Conservation (phyloP, 768 basidiomycete species). For the Trametes cinnabarina region DNA sequence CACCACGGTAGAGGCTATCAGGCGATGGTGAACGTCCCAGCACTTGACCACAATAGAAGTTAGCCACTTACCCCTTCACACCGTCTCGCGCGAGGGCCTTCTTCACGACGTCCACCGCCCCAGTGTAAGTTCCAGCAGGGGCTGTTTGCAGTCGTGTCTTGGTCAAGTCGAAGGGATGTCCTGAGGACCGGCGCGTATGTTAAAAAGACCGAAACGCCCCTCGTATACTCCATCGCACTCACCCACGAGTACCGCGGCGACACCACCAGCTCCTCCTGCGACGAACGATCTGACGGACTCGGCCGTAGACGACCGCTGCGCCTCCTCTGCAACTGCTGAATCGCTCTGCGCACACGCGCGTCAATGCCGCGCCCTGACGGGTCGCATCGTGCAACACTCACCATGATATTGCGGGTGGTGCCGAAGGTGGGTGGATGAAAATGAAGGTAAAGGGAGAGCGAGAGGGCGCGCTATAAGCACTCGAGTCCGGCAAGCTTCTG, state of each 20-base stretch:
- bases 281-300: conserved; percentile 79
- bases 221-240: conserved; percentile 30
- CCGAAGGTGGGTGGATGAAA: not conserved
- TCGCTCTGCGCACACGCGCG: conserved; percentile 20
- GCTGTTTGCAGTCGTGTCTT: conserved; percentile 97
- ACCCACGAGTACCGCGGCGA: conserved; percentile 88
- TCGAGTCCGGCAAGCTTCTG: conserved; percentile 10
- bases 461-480: conserved; percentile 12
- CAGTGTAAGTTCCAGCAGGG: conserved; percentile 80
- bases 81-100: conserved; percentile 92
- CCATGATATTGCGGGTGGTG: conserved; percentile 12
- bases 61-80: conserved; percentile 62
- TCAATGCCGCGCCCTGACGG: not conserved
- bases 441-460: not conserved
- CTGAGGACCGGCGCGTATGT: conserved; percentile 36
- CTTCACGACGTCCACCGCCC: conserved; percentile 91
- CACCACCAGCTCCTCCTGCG: conserved; percentile 91
- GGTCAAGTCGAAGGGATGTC: conserved; percentile 97
- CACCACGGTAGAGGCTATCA: conserved; percentile 80
- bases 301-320: conserved; percentile 26
- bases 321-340: conserved; percentile 23
- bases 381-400: conserved; percentile 5
- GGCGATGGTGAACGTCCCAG: not conserved
- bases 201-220: no score
- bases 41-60: not conserved